Conservation (phyloP, 805 yeast species). For the Nakazawaea molendinolei region DNA sequence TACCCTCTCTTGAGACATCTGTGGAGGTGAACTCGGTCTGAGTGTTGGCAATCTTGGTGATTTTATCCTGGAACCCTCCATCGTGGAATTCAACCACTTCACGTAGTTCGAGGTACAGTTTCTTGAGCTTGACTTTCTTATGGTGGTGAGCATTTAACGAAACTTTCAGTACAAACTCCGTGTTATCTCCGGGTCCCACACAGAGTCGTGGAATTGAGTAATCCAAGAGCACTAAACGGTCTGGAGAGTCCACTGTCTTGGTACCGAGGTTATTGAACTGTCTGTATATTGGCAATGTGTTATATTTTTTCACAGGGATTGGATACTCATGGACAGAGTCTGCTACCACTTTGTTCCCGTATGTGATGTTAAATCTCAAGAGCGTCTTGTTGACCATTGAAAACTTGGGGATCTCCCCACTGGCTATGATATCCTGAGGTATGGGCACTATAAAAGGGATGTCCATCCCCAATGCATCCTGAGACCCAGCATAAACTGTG, state of each 20-base stretch:
- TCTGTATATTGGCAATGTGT: constrained; percentile 47
- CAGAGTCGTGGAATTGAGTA: constrained; percentile 43
- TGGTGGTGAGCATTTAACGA: constrained; percentile 12
- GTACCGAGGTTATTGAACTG: constrained; percentile 48
- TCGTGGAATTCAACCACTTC: constrained; percentile 51
- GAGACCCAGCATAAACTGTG: constrained; percentile 30
- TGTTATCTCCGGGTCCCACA: constrained; percentile 51
- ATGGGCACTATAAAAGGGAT: constrained; percentile 53
- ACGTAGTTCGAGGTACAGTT: constrained; percentile 39
- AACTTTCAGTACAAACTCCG: constrained; percentile 32
- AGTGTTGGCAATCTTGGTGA: constrained; percentile 2
- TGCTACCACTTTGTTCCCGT: constrained; percentile 8
- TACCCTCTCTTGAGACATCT: constrained; percentile 24
- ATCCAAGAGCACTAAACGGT: constrained; percentile 40
- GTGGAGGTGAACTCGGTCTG: constrained; percentile 13
- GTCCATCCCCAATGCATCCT: constrained; percentile 46
- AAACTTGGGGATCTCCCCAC: constrained; percentile 29
- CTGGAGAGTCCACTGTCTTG: constrained; percentile 38
- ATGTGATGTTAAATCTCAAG: constrained; percentile 3
- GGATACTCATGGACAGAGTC: constrained; percentile 32
- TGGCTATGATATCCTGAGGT: constrained; percentile 45
- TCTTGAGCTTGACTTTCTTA: constrained; percentile 32
- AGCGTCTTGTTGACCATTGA: constrained; percentile 5
- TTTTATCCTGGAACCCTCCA: constrained; percentile 27
- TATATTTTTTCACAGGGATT: constrained; percentile 48